A percentile compares a stretch with the other conserved stretches of the same genome.
Evolutionary conservation across 2,329 filamentous ascomycete species (phyloP).

Genomic region (Epichloe elymi): DNA sequence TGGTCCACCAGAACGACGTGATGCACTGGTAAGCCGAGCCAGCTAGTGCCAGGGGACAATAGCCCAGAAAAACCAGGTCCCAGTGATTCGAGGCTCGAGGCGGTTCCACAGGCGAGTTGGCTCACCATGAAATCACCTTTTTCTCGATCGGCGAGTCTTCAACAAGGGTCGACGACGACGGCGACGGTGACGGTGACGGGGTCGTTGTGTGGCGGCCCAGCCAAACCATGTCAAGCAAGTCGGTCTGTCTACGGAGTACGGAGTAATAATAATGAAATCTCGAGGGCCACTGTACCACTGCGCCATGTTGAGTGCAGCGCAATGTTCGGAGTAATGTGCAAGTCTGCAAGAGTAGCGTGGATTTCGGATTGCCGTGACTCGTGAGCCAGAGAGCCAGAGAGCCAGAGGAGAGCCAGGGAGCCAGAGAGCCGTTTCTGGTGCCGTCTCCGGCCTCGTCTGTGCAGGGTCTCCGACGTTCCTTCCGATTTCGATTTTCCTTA

Average conservation of each 20-base stretch:
- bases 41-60: no score
- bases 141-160: background rate
- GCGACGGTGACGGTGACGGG: background rate
- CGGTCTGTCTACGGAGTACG: no score
- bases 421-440: background rate
- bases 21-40: background rate
- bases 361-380: no score
- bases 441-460: background rate
- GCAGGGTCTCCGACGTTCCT: background rate
- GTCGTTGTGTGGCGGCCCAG: background rate
- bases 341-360: no score
- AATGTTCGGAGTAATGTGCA: no score
- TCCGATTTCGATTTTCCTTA: constrained; percentile 1
- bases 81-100: no score
- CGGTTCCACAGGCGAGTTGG: background rate
- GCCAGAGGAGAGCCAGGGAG: no score
- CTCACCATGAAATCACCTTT: background rate
- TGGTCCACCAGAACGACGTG: background rate
- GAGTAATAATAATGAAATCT: no score
- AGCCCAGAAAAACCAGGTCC: no score
- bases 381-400: no score
- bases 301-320: background rate
- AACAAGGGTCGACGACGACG: background rate
- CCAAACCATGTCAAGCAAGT: no score
- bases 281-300: background rate